Conservation (phyloP, 805 yeast genomes). For the Brettanomyces nanus region DNA sequence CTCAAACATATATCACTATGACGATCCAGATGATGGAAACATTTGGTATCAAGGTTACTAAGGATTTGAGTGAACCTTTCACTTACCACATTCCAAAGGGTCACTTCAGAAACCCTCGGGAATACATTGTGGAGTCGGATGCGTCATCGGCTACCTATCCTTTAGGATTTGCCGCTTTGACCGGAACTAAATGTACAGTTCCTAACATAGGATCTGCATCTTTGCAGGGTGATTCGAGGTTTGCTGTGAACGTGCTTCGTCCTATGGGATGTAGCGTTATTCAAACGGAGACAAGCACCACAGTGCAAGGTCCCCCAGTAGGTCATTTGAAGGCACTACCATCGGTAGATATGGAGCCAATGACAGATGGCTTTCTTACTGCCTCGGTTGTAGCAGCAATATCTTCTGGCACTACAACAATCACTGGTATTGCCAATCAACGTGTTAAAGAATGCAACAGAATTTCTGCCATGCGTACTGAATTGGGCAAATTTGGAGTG, state of each 20-base stretch:
- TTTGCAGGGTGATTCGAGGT: slow-evolving; percentile 94
- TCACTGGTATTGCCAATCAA: slow-evolving; percentile 95
- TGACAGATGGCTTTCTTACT: slow-evolving; percentile 97
- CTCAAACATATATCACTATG: slow-evolving; percentile 94
- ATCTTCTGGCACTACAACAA: slow-evolving; percentile 56
- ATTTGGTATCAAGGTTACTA: slow-evolving; percentile 74
- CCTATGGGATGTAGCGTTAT: slow-evolving; percentile 93
- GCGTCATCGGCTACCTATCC: slow-evolving; percentile 98
- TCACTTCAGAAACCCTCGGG: slow-evolving; percentile 67
- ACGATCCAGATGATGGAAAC: slow-evolving; percentile 90
- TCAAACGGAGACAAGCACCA: slow-evolving; percentile 80
- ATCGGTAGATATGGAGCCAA: slow-evolving; percentile 94
- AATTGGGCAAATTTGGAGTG: slow-evolving; percentile 88
- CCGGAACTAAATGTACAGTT: slow-evolving; percentile 85
- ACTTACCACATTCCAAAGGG: slow-evolving; percentile 91
- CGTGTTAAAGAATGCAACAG: slow-evolving; percentile 97
- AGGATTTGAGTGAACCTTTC: slow-evolving; percentile 62
- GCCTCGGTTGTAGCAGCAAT: slow-evolving; percentile 95
- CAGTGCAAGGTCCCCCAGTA: slow-evolving; percentile 80
- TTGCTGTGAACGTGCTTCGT: slow-evolving; percentile 83
- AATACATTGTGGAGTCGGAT: slow-evolving; percentile 89
- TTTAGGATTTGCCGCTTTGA: slow-evolving; percentile 92
- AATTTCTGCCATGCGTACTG: slow-evolving; percentile 87
- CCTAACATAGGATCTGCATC: slow-evolving; percentile 92
- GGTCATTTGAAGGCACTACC: slow-evolving; percentile 64